phyloP scores from a whole-genome alignment of 345 rosid species.

The Melaleuca quinquenervia region DNA sequence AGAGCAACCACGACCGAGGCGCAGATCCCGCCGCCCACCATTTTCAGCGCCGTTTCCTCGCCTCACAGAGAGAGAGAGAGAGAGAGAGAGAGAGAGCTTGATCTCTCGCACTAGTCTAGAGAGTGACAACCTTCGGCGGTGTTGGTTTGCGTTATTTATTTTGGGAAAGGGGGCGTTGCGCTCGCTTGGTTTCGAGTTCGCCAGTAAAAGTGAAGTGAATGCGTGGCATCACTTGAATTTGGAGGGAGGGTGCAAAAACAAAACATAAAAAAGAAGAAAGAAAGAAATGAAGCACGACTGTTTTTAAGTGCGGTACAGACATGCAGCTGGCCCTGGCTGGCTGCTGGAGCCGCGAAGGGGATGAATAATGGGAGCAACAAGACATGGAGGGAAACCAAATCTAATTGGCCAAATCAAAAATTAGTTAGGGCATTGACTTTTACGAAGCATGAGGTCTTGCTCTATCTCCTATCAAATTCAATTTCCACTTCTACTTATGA shows the following conservation, averaged over 20 bases:
- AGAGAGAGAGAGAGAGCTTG: background rate
- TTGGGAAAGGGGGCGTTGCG: background rate
- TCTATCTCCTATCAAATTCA: background rate
- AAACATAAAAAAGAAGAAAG: too few species aligned
- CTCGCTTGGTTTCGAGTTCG: background rate
- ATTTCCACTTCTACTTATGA: background rate
- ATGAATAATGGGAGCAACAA: background rate
- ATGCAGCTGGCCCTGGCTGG: background rate
- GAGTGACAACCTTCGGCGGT: background rate
- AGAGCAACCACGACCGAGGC: background rate
- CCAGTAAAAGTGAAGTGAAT: background rate
- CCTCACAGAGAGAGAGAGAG: background rate
- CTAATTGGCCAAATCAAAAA: background rate
- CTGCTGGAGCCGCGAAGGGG: background rate
- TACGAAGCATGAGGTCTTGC: background rate
- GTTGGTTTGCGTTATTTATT: background rate
- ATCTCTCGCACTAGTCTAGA: background rate
- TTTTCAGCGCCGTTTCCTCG: background rate
- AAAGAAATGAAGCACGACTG: background rate
- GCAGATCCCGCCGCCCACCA: background rate
- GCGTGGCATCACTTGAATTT: background rate
- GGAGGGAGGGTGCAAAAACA: background rate
- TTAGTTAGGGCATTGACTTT: background rate
- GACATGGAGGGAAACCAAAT: background rate
- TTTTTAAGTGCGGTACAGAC: background rate